Evolutionary conservation across 2,329 filamentous ascomycete species (phyloP).

Genomic region (Aspergillus ibericus): DNA sequence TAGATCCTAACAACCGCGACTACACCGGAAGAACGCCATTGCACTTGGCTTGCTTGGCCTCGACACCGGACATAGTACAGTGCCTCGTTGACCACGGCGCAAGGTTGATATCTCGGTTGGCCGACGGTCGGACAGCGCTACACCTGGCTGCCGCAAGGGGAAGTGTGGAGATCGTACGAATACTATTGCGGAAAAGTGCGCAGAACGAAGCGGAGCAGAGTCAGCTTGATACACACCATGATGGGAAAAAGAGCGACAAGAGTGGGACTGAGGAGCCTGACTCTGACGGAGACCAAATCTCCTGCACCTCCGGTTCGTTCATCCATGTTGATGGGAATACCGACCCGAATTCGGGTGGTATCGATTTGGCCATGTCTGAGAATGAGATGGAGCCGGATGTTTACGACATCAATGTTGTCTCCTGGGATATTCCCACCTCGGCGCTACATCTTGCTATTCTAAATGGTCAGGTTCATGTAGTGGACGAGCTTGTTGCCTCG

Average conservation of each 20-base stretch:
- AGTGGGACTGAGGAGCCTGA: slow-evolving; percentile 29
- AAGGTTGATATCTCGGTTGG: slow-evolving; percentile 70
- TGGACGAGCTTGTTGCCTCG: slow-evolving; percentile 66
- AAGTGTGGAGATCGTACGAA: slow-evolving; percentile 65
- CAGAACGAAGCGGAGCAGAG: slow-evolving; percentile 52
- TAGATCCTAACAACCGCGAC: slow-evolving; percentile 72
- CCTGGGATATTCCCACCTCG: slow-evolving; percentile 75
- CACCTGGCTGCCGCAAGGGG: slow-evolving; percentile 76
- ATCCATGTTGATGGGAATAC: slow-evolving; percentile 57
- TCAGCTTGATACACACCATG: slow-evolving; percentile 26
- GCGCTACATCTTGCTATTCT: slow-evolving; percentile 78
- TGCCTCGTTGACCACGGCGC: slow-evolving; percentile 70
- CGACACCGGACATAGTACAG: slow-evolving; percentile 68
- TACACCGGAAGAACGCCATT: slow-evolving; percentile 77
- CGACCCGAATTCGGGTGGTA: slow-evolving; percentile 36
- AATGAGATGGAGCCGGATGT: slow-evolving; percentile 71
- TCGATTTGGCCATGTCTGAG: slow-evolving; percentile 53
- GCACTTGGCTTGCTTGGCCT: slow-evolving; percentile 71
- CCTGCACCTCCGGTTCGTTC: slow-evolving; percentile 67
- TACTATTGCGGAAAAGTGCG: slow-evolving; percentile 71
- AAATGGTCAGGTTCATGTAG: slow-evolving; percentile 67
- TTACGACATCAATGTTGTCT: slow-evolving; percentile 73
- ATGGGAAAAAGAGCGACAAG: slow-evolving; percentile 26
- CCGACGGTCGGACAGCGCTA: slow-evolving; percentile 78
- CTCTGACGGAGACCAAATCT: slow-evolving; percentile 48